Evolutionary conservation across 805 yeast species (phyloP), one percentile per base, ranked within the genome.

Genomic region (Starmerella roubikii): DNA sequence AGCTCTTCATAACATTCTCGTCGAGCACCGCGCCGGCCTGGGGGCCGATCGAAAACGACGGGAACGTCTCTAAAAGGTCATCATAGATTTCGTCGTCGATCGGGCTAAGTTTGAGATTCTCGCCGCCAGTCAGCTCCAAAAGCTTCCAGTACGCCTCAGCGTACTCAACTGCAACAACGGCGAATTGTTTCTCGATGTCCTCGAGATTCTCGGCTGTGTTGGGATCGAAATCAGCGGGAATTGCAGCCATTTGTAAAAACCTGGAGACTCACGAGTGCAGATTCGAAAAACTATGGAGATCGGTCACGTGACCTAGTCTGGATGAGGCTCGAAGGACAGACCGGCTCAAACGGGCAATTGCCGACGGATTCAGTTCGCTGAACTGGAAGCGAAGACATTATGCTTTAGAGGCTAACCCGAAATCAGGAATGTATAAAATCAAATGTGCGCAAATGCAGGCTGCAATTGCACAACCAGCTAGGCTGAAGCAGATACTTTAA

Each of bases 141-240:
- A 91, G 60, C 34, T 69, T 68, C 94, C 95, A 91, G 70, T 88
- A 91, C 1, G 94, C 78, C 47, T 37, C 93, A 42, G 94, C 91
- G 59, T 91, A 97, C 60, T 73, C 76, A 15, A 91, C 98, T 4
- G 97, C 98, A 62, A 80, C 83, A 43, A 91, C 98, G 30, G 98
- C 97, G 56, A 91, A 91, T 65, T 91, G 97, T 69, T 76, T 84
- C 62, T 91, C 98, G 54, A 91, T 84, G 53, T 84, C 94, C 62
- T 88, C 97, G 53, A 83, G 68, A 66, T 91, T 91, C 45, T 91
- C 95, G 33, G 98, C 96, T 42, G 68, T 71, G 54, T 91, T 94
- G 16, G 98, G 86, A 54, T 78, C 72, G 56, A 84, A 83, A 23
- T 39, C 22, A 2, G 18, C 17, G 3, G 49, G 49, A 12, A 44